phyloP scores from a whole-genome alignment of 2,329 filamentous ascomycete species.

The Cladophialophora chaetospira region DNA sequence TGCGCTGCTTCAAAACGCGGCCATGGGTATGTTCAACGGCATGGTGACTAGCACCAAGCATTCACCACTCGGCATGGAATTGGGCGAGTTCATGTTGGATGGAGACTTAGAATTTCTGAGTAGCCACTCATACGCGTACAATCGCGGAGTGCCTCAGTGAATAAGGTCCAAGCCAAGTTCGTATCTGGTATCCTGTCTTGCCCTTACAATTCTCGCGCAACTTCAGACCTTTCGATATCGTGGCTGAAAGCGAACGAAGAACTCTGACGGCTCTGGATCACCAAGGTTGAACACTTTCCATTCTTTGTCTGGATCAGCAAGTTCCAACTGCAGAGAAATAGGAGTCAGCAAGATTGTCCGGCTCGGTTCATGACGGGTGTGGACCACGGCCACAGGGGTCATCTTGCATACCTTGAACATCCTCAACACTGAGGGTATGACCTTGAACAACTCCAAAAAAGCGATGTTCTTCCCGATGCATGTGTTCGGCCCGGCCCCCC shows the following conservation, averaged over 20 bases:
- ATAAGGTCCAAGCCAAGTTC: too few species aligned
- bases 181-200: too few species aligned
- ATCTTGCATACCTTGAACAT: slow-evolving; percentile 18
- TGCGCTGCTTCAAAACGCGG: background rate
- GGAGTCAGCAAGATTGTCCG: background rate
- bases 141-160: slow-evolving; percentile 2
- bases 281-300: slow-evolving; percentile 17
- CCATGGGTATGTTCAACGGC: background rate
- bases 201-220: background rate
- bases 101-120: slow-evolving; percentile 34
- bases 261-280: slow-evolving; percentile 13
- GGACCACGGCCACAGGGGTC: too few species aligned
- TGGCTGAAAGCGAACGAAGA: slow-evolving; percentile 8
- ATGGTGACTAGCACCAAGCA: slow-evolving; percentile 5
- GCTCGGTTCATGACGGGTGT: too few species aligned
- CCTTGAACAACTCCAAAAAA: slow-evolving; percentile 33
- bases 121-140: slow-evolving; percentile 13
- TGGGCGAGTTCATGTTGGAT: slow-evolving; percentile 44
- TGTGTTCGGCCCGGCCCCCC: slow-evolving; percentile 55
- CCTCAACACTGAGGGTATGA: slow-evolving; percentile 28
- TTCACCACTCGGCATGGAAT: slow-evolving; percentile 39
- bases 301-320: slow-evolving; percentile 8
- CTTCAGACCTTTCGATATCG: slow-evolving; percentile 5
- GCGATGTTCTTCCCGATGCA: slow-evolving; percentile 34
- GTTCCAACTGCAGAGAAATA: background rate